Conservation (phyloP, 2,329 filamentous ascomycete species). For the Colletotrichum neosansevieriae region DNA sequence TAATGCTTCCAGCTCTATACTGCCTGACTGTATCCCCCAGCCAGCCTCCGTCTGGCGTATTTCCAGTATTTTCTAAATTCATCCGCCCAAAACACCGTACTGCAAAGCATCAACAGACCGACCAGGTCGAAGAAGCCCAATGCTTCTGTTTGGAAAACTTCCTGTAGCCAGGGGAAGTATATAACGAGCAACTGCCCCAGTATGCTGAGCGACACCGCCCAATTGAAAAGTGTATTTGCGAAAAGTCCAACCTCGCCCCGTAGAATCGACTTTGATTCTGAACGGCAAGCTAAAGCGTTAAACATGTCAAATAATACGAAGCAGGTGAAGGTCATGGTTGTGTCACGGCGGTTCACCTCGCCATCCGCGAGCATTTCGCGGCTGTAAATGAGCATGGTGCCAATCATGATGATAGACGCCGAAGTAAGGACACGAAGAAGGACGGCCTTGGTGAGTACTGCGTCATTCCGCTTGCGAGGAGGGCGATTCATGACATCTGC, state of each 20-base stretch:
- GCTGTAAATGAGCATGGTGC: slow-evolving; percentile 91
- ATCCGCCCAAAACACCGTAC: slow-evolving; percentile 94
- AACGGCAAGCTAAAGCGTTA: slow-evolving; percentile 94
- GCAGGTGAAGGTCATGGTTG: slow-evolving; percentile 99
- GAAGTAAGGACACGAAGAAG: slow-evolving; percentile 89
- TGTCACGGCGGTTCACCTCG: slow-evolving; percentile 89
- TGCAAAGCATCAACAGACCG: slow-evolving; percentile 80
- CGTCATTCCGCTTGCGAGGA: slow-evolving; percentile 84
- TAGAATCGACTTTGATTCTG: slow-evolving; percentile 89
- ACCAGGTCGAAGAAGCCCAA: slow-evolving; percentile 80
- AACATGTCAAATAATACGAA: slow-evolving; percentile 99
- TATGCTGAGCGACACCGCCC: slow-evolving; percentile 87
- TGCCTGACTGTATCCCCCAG: slow-evolving; percentile 73
- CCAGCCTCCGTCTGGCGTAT: slow-evolving; percentile 68
- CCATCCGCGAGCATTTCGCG: slow-evolving; percentile 90
- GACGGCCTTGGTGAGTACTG: slow-evolving; percentile 87
- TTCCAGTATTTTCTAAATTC: slow-evolving; percentile 86
- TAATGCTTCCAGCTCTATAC: slow-evolving; percentile 58
- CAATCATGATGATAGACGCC: slow-evolving; percentile 89
- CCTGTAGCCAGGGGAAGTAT: slow-evolving; percentile 93
- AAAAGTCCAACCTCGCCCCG: slow-evolving; percentile 86
- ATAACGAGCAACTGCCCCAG: slow-evolving; percentile 91
- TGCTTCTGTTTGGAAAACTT: slow-evolving; percentile 95
- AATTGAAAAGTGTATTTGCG: slow-evolving; percentile 95
- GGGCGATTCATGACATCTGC: slow-evolving; percentile 93